Percentiles rank a stretch among this genome's conserved stretches.
phyloP scores from a whole-genome alignment of 768 basidiomycete genomes.

The Coprinopsis cinerea region DNA sequence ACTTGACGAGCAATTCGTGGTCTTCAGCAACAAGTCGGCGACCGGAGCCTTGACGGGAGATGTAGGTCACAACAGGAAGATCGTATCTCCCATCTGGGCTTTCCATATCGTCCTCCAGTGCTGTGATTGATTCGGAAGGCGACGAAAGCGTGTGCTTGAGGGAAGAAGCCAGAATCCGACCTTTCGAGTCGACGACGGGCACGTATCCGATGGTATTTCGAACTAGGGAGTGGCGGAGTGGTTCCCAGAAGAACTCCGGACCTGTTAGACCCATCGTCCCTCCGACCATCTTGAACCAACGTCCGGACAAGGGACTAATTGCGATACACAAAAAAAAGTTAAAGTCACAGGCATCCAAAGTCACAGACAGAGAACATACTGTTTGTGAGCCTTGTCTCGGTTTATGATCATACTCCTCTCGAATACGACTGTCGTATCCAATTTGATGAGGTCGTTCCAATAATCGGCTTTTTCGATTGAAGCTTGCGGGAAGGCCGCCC shows the following conservation, averaged over 20 bases:
- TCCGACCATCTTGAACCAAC: constrained; percentile 33
- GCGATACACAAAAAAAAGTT: constrained; percentile 1
- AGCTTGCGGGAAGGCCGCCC: constrained; percentile 55
- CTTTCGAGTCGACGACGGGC: constrained; percentile 11
- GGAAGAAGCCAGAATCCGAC: constrained; percentile 13
- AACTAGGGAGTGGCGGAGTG: constrained; percentile 25
- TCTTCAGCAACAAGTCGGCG: constrained; percentile 17
- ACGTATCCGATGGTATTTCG: constrained; percentile 27
- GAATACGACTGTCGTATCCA: constrained; percentile 49
- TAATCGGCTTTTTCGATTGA: constrained; percentile 53
- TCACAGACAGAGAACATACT: constrained; percentile 20
- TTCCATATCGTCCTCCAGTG: not conserved
- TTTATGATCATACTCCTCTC: constrained; percentile 56
- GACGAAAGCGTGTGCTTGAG: not conserved
- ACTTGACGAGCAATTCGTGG: constrained; percentile 19
- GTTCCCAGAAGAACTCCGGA: constrained; percentile 26
- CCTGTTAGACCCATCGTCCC: constrained; percentile 24
- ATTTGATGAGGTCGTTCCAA: constrained; percentile 52
- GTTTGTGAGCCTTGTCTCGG: constrained; percentile 53
- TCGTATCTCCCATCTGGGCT: not conserved
- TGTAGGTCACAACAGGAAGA: constrained; percentile 43
- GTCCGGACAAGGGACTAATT: constrained; percentile 20
- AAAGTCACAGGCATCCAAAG: not conserved
- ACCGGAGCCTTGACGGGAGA: constrained; percentile 46
- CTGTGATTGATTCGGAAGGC: no score